Base-by-base conservation (phyloP, 305 asterid species). In the Fraxinus baroniana region DNA sequence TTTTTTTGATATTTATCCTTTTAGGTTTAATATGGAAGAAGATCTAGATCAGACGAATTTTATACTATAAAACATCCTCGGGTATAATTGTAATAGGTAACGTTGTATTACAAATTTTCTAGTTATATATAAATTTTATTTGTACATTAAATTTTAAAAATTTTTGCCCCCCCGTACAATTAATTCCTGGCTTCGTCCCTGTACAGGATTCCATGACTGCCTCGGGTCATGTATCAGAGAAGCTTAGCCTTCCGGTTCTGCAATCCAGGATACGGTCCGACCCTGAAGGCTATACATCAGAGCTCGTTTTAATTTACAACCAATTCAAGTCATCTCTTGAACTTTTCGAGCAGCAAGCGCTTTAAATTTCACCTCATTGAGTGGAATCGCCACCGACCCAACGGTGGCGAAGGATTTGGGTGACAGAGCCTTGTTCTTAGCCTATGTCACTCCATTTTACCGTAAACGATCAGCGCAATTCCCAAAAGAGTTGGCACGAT, bases 271-370 rank as follows among this genome's bases (percentile, higher is more conserved):
- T 96, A 95, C 94, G 94, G 85, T 39, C 80, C 68, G 98, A 96
- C 84, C 98, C 98, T 3, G 98, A 94, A 85, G 98, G 98, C 22
- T 96, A 94, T 74, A 83, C 60, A 3, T 76, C 93, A 32, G 99
- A 94, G 88, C 89, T 96, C 24, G 68, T n/a, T 17, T 86, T 92
- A 33, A 81, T 96, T 20, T 93, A 93, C 91, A 86, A 77, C 60
- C 98, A 94, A 84, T 96, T 94, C 88, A 91, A 92, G 84, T 90
- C 98, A 0, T 91, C 93, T 15, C 86, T 94, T 17, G 97, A 93
- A 75, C 93, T 93, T 24, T 96, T 94, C 73, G 89, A 91, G 87
- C 94, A 92, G 80, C 98, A 96, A 86, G 93, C 98, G 97, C 97
- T 0, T 78, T 90, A 79, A 94, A 88, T 82, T 94, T 92, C 89